Conservation (phyloP, 2,329 filamentous ascomycete genomes). For the Tetracladium maxilliforme region DNA sequence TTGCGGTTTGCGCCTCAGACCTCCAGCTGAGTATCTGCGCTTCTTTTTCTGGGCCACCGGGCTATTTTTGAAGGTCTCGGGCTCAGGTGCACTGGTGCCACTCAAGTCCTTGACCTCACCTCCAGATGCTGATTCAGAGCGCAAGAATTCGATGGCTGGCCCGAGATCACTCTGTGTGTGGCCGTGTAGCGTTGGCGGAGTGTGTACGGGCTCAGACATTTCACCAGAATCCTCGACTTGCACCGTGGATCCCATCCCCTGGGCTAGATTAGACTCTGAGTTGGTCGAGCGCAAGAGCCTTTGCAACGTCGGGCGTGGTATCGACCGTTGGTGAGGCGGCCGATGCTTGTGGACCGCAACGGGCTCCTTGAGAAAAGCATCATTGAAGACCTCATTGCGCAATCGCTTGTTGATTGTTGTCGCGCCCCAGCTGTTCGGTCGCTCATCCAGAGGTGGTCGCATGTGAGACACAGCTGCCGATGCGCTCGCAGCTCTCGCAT, state of each 20-base stretch:
- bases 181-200: too few species aligned
- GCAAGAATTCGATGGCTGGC: too few species aligned
- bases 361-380: constrained; percentile 75
- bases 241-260: background rate
- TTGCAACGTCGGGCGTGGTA: constrained; percentile 36
- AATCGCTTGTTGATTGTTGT: constrained; percentile 81
- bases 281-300: constrained; percentile 10
- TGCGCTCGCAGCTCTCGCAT: too few species aligned
- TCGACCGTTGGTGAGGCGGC: constrained; percentile 42
- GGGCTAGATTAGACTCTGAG: constrained; percentile 14
- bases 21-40: constrained; percentile 77
- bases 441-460: constrained; percentile 32
- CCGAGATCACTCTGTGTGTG: too few species aligned
- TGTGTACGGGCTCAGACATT: too few species aligned
- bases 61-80: constrained; percentile 19
- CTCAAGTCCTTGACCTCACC: constrained; percentile 23
- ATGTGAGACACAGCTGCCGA: constrained; percentile 3
- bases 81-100: constrained; percentile 50
- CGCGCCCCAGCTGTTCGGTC: constrained; percentile 67
- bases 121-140: constrained; percentile 1
- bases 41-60: constrained; percentile 26
- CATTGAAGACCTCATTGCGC: constrained; percentile 81
- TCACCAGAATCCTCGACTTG: constrained; percentile 34
- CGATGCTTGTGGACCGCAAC: constrained; percentile 65
- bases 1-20: constrained; percentile 57